Evolutionary conservation across 192 early-diverging fungal species (phyloP), one percentile per base, ranked within the genome.

Genomic region (Allomyces arbusculus): DNA sequence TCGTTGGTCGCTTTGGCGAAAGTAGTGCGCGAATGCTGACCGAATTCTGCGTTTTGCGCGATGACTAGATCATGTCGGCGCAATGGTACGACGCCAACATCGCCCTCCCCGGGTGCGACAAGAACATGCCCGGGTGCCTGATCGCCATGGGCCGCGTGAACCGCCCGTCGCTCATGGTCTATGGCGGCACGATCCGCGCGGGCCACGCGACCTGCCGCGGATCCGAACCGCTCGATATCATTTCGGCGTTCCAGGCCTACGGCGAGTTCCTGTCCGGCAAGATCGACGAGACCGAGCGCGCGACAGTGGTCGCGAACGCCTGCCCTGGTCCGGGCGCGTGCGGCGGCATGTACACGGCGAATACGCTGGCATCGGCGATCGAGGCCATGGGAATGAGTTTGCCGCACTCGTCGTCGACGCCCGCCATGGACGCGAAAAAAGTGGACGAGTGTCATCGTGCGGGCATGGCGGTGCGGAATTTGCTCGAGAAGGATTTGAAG

Each of bases 1-100:
- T 40, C 7, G 33, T 0, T 40, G 33, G 33, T 40, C 33, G 33
- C 5, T 0, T 40, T 40, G 3, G 33, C 5, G 0, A 7, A 28
- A 28, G 33, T 40, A 7, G n/a, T 4, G 26, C 9, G 11, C 10
- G 16, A 50, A 0, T 64, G 12, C 24, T 26, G 20, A 68, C 19
- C 23, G 62, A 66, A 69, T 61, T 26, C 61, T 61, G 22, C 16
- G 67, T 1, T 64, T 8, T 22, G 62, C 14, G 64, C 33, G 4
- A 68, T 28, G n/a, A 8, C 24, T 64, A 86, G 85, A 79, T 94
- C 16, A 99, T 99, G 96, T 77, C 84, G 50, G 92, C 85, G 4
- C 92, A 96, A 75, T 97, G 91, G 90, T 99, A 99, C 68, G 96
- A 99, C 72, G 96, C 84, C 67, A 99, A 99, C 73, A 94, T 99